Evolutionary conservation across 2,329 filamentous ascomycete genomes (phyloP).

Genomic region (Fusarium fujikuroi): DNA sequence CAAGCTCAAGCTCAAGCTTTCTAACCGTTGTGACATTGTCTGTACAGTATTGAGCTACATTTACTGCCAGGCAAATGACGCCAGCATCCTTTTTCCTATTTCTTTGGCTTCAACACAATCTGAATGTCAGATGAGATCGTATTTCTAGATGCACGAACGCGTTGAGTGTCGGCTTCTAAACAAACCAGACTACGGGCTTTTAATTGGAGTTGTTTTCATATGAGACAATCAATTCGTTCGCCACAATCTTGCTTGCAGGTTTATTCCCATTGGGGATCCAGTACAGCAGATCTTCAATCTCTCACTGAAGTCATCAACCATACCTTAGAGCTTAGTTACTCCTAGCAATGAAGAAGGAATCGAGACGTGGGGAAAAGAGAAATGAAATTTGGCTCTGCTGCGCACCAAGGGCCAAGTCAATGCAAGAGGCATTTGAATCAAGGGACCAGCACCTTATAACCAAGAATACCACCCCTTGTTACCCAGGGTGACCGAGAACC

Average conservation of each 20-base stretch:
- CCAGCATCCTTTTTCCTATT: neutral
- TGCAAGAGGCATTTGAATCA: slow-evolving; percentile 24
- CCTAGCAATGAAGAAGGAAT: neutral
- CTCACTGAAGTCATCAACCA: neutral
- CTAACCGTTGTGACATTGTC: neutral
- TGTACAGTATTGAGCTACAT: neutral
- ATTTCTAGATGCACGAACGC: neutral
- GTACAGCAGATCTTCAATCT: neutral
- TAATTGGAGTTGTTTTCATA: neutral
- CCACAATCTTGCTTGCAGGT: neutral
- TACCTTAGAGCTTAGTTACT: neutral
- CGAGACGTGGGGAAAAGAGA: neutral
- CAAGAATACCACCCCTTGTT: slow-evolving; percentile 23
- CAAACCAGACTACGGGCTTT: neutral
- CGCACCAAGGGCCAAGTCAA: neutral
- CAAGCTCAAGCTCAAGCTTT: neutral
- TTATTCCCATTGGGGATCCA: neutral
- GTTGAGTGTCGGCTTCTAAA: neutral
- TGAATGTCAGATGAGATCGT: neutral
- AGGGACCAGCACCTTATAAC: neutral
- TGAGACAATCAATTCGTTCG: slow-evolving; percentile 5
- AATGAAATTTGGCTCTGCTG: neutral
- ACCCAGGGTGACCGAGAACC: slow-evolving; percentile 22
- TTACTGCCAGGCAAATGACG: slow-evolving; percentile 6
- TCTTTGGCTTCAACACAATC: neutral